Base-by-base conservation (phyloP, 768 basidiomycete species). In the Dioszegia aurantiaca region DNA sequence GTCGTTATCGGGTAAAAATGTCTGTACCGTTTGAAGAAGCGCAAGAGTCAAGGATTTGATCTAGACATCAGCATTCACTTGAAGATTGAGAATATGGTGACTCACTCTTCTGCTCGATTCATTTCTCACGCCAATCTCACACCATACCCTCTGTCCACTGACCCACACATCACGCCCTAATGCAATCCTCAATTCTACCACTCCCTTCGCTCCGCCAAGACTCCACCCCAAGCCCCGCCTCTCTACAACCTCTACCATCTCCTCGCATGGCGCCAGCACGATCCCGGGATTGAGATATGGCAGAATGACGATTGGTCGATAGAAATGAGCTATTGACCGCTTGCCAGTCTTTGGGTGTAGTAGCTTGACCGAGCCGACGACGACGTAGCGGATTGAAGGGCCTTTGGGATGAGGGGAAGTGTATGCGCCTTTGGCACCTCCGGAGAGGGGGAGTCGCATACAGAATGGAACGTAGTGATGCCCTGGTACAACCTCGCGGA, bases 281-380 rank as follows among this genome's bases (percentile, higher is more conserved):
- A 79, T 56, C 19, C 81, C 77, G 3, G 87, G 83, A 57, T 88
- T 81, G 19, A 91, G 76, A 44, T 83, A 83, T 1, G 90, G 90
- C 83, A 86, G 90, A 27, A 93, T 79, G 53, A 85, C 84, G 74
- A 89, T 86, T 44, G 85, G 79, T 9, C 91, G 84, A 74, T 92
- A 94, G 74, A 93, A 91, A 76, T 95, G 91, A 3, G 90, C 87
- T 31, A 93, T 86, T 2, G 88, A 89, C 14, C 83, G 81, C 64
- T 81, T 82, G 26, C 80, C 78, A 3, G 83, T 83, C 16, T 80
- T 77, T 1, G 83, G 68, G 53, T 88, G 84, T 73, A 86, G 87
- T 57, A 93, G 82, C 75, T 87, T 87, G 64, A 89, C 77, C 10
- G 87, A 88, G 4, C 88, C 83, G 79, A 93, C 86, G 14, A 84